Evolutionary conservation across 75 land plant species (phyloP).

Genomic region (Selaginella tamariscina): DNA sequence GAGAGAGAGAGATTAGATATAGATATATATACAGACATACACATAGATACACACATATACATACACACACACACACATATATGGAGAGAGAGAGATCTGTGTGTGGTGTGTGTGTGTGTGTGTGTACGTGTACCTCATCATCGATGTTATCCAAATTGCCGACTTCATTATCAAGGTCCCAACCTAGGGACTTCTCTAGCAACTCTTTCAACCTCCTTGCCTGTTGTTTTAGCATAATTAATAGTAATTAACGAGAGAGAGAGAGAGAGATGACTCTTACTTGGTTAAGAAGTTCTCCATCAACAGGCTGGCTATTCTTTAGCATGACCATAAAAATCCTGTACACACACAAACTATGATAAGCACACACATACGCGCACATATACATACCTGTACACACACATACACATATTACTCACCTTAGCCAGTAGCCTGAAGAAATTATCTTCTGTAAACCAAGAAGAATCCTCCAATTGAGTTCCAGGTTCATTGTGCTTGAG

Average conservation of each 20-base stretch:
- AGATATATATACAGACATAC: no score
- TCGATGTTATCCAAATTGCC: constrained; percentile 19
- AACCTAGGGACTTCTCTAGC: constrained; percentile 51
- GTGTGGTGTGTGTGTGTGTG: no score
- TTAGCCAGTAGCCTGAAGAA: constrained; percentile 54
- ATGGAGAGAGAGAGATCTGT: no score
- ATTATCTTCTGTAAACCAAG: constrained; percentile 64
- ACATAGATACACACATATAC: no score
- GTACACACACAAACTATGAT: no score
- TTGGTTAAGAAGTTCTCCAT: constrained; percentile 73
- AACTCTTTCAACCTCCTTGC: constrained; percentile 48
- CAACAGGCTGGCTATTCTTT: constrained; percentile 44
- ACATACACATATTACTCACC: constrained; percentile 25
- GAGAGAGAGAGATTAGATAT: no score
- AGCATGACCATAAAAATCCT: constrained; percentile 20
- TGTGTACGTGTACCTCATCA: no score
- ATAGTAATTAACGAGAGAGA: not conserved
- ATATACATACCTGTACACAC: not conserved
- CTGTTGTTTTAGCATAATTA: constrained; percentile 19
- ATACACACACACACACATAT: no score
- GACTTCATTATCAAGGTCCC: constrained; percentile 35
- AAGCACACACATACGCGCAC: not conserved
- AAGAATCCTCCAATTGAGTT: constrained; percentile 27
- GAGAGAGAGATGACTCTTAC: constrained; percentile 34
- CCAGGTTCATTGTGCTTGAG: constrained; percentile 16